Base-by-base conservation (phyloP, 148 eudicot genomes). In the Cornus suecica region DNA sequence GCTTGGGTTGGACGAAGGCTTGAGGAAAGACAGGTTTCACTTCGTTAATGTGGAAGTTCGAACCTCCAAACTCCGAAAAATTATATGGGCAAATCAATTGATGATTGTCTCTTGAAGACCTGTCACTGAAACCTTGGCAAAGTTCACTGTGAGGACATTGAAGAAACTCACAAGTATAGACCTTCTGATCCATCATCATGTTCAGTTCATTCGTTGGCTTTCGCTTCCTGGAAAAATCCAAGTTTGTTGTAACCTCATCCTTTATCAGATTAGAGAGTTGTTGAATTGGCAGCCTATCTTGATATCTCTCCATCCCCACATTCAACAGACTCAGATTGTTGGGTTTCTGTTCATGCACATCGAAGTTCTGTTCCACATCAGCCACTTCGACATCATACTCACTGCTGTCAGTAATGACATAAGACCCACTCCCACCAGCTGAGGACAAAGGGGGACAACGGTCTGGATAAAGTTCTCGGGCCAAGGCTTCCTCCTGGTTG, bases 361-460 rank as follows among this genome's bases (percentile, higher is more conserved):
- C 70, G 15, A 77, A 60, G 28, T 25, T 62, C 3, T 70, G 45
- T 8, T 74, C 74, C 73, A 72, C 83, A 4, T 32, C 65, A 27
- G 58, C 42, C 63, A 76, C 82, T 67, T 86, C 83, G 3, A 80
- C 86, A 75, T 86, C 88, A 76, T 86, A 86, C 56, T 86, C 83
- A 23, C 66, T 74, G 31, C 65, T 54, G 66, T 80, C 84, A 72
- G 66, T 76, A 1, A 83, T 76, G 62, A 80, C 56, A 60, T 62
- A 80, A 23, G 82, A 76, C 32, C 78, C 71, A 15, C 68, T 72
- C 32, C 74, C 75, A 23, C 72, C 80, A 65, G 81, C 64, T 25
- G 81, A n/a, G 16, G 75, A 70, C 31, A 71, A 24, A 68, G 73
- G 73, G 51, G 76, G 88, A 67, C 75, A 80, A 5, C 67, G 70